These are phyloP conservation scores for Rhynchospora tenuis DNA, from an alignment of 176 grass and related monocot species.

Conservation along the genomic window DNA sequence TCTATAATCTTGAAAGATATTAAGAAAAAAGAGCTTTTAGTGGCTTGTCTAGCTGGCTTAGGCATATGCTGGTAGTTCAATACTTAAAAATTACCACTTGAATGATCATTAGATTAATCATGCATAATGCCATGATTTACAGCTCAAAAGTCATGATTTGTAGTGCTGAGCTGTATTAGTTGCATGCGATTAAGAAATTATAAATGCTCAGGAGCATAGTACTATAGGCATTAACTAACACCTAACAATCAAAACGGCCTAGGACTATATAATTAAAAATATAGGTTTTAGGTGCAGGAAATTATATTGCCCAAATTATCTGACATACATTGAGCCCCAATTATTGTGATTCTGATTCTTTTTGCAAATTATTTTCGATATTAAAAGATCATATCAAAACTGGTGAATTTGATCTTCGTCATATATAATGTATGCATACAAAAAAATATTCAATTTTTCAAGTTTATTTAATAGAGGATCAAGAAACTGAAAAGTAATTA, in stretches of 20 bases:
- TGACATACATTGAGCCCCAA: too few relatives aligned
- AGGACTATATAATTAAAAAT: too few relatives aligned
- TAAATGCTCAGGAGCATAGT: background rate
- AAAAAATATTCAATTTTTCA: background rate
- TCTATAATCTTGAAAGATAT: background rate
- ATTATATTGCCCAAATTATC: too few relatives aligned
- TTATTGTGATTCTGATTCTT: too few relatives aligned
- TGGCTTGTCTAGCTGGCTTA: background rate
- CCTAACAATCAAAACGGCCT: background rate
- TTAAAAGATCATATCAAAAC: too few relatives aligned
- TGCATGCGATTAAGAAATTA: conserved; percentile 1
- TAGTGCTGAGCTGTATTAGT: conserved; percentile 3
- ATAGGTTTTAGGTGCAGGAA: background rate
- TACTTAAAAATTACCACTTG: background rate
- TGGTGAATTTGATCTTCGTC: background rate
- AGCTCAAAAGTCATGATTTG: background rate
- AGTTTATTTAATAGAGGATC: background rate
- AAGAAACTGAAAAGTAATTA: too few relatives aligned
- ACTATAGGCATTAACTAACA: background rate
- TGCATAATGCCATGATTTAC: background rate
- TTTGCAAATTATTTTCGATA: too few relatives aligned
- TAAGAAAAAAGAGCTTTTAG: background rate
- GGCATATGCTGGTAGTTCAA: background rate
- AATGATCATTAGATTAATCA: conserved; percentile 3
- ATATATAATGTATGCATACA: too few relatives aligned